phyloP scores from a whole-genome alignment of 1,284 basidiomycete species.

The Rugosomyces carneus region DNA sequence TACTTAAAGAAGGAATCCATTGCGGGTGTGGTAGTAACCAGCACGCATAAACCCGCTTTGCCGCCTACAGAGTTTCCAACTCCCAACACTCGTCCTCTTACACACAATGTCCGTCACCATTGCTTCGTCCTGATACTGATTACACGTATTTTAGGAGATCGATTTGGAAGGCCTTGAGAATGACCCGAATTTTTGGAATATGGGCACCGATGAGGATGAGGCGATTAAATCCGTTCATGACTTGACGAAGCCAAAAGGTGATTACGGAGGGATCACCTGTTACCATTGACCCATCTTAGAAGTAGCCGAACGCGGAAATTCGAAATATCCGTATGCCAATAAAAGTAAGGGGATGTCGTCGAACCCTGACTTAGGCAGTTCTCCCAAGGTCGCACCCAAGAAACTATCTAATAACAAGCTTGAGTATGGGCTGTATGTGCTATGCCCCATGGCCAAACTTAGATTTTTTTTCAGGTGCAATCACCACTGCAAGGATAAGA shows the following conservation, averaged over 20 bases:
- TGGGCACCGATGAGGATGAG: conserved; percentile 36
- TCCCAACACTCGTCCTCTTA: conserved; percentile 62
- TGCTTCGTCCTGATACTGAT: background rate
- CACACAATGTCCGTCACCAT: conserved; percentile 38
- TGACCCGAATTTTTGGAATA: conserved; percentile 60
- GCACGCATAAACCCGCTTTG: conserved; percentile 52
- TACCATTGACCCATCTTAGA: background rate
- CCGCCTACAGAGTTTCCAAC: conserved; percentile 54
- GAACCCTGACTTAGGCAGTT: conserved; percentile 1
- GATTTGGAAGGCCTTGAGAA: conserved; percentile 61
- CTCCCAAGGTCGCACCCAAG: conserved; percentile 7
- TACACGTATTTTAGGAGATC: conserved; percentile 39
- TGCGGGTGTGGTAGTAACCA: conserved; percentile 53
- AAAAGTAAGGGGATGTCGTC: conserved; percentile 3
- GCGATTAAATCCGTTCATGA: conserved; percentile 25
- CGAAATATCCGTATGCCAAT: background rate
- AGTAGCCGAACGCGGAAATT: background rate
- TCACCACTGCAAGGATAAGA: conserved; percentile 75
- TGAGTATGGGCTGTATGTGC: conserved; percentile 31
- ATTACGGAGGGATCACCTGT: background rate
- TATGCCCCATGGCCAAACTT: background rate
- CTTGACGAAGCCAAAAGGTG: conserved; percentile 24
- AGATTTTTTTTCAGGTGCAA: conserved; percentile 49
- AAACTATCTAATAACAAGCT: conserved; percentile 31
- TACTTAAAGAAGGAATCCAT: conserved; percentile 48